Evolutionary conservation across 192 early-diverging fungal species (phyloP).

Genomic region (Gryganskiella cystojenkinii): DNA sequence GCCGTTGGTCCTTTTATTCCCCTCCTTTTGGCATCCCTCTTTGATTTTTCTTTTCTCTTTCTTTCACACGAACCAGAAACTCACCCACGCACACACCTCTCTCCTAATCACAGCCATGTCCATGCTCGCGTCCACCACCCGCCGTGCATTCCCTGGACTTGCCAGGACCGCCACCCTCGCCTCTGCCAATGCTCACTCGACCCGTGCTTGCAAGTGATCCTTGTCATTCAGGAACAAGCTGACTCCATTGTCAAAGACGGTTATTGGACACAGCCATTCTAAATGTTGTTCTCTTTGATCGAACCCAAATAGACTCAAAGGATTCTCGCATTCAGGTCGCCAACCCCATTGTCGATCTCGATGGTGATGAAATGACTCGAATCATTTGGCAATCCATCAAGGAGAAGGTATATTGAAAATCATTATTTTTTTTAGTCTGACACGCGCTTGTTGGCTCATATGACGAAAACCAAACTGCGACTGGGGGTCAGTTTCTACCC

Average conservation of each 20-base stretch:
- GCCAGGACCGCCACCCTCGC: slow-evolving; percentile 36
- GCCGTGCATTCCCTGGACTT: slow-evolving; percentile 37
- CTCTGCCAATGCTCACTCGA: slow-evolving; percentile 29
- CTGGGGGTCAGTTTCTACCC: too few relatives aligned
- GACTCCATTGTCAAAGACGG: background rate
- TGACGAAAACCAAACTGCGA: too few relatives aligned
- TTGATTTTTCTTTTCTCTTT: background rate
- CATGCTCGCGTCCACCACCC: slow-evolving; percentile 34
- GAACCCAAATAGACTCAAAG: slow-evolving; percentile 36
- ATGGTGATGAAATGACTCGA: slow-evolving; percentile 99
- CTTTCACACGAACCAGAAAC: background rate
- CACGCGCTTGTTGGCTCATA: too few relatives aligned
- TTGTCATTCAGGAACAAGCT: background rate
- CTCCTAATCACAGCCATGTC: slow-evolving; percentile 20
- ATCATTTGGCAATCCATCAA: slow-evolving; percentile 97
- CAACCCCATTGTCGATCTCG: slow-evolving; percentile 94
- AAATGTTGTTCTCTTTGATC: background rate
- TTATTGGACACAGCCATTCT: background rate
- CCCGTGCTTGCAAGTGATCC: slow-evolving; percentile 45
- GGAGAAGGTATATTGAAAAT: slow-evolving; percentile 67
- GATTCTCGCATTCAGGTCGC: slow-evolving; percentile 80
- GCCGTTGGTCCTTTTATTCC: slow-evolving; percentile 8
- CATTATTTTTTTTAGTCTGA: slow-evolving; percentile 2
- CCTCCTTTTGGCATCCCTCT: background rate
- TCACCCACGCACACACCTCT: background rate